phyloP scores from a whole-genome alignment of 2,329 filamentous ascomycete species.

The Colletotrichum simmondsii region DNA sequence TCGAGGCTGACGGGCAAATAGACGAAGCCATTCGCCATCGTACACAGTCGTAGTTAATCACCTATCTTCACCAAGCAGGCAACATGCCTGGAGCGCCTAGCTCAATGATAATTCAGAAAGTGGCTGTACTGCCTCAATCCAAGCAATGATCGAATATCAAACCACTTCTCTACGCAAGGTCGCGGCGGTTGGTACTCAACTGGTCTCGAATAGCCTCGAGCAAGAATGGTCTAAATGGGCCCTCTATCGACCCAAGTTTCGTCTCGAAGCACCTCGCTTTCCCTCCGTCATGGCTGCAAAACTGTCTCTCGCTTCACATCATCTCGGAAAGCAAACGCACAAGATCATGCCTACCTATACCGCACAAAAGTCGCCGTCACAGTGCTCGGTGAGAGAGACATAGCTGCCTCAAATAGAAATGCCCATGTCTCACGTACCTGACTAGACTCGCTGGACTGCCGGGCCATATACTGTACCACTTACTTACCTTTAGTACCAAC shows the following conservation, averaged over 20 bases:
- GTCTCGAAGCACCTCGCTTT: background rate
- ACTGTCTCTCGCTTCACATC: background rate
- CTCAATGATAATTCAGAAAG: background rate
- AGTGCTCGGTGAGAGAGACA: background rate
- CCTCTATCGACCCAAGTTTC: background rate
- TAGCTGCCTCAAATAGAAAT: background rate
- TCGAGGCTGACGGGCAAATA: background rate
- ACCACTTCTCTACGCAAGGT: background rate
- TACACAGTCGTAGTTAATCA: too few relatives aligned
- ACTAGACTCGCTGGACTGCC: background rate
- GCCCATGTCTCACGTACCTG: constrained; percentile 1
- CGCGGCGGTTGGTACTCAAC: too few relatives aligned
- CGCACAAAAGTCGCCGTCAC: background rate
- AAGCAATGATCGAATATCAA: background rate
- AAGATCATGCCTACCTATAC: background rate
- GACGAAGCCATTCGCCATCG: too few relatives aligned
- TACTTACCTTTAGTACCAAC: too few relatives aligned
- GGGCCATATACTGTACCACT: too few relatives aligned
- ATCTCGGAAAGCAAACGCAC: background rate
- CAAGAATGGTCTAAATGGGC: background rate
- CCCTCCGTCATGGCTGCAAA: background rate
- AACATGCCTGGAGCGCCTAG: too few relatives aligned
- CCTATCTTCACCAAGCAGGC: too few relatives aligned
- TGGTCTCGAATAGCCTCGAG: background rate
- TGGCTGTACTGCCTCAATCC: background rate